Evolutionary conservation across 2,329 filamentous ascomycete species (phyloP).

Genomic region (Colletotrichum spaethianum): DNA sequence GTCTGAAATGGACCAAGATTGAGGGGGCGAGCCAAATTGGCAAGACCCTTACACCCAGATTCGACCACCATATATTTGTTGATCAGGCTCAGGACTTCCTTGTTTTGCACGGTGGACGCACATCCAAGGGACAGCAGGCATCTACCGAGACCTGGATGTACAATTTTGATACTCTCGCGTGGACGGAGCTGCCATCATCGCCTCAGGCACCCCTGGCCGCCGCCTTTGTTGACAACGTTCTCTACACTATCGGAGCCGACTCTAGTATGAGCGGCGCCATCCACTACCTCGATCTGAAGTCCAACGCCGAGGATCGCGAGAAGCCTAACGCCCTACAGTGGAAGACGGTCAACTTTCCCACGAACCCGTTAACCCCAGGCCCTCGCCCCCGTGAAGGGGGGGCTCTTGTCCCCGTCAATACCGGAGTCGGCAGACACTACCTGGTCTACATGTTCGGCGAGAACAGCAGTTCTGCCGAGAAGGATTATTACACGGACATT

Average conservation of each 20-base stretch:
- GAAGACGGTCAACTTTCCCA: constrained; percentile 53
- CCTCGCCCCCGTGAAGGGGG: constrained; percentile 60
- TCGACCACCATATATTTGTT: constrained; percentile 53
- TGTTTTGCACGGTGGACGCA: constrained; percentile 63
- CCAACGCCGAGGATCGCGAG: constrained; percentile 48
- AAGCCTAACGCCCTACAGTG: constrained; percentile 51
- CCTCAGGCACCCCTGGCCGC: constrained; percentile 56
- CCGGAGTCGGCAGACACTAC: constrained; percentile 66
- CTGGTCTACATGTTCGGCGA: constrained; percentile 64
- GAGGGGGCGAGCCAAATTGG: constrained; percentile 50
- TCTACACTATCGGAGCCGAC: constrained; percentile 62
- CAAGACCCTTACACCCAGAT: constrained; percentile 48
- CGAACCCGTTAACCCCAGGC: constrained; percentile 54
- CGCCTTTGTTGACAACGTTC: constrained; percentile 58
- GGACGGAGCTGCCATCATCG: constrained; percentile 63
- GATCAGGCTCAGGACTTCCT: constrained; percentile 63
- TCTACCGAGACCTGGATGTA: constrained; percentile 69
- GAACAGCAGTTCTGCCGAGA: constrained; percentile 43
- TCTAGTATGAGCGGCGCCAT: constrained; percentile 52
- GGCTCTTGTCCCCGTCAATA: constrained; percentile 61
- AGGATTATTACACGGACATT: constrained; percentile 57
- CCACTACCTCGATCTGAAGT: constrained; percentile 52
- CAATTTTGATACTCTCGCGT: constrained; percentile 61
- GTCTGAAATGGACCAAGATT: constrained; percentile 52
- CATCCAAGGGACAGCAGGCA: constrained; percentile 46